Evolutionary conservation across 2,329 filamentous ascomycete genomes (phyloP), one percentile per base, ranked within the genome.

Genomic region (Fusarium domesticum): DNA sequence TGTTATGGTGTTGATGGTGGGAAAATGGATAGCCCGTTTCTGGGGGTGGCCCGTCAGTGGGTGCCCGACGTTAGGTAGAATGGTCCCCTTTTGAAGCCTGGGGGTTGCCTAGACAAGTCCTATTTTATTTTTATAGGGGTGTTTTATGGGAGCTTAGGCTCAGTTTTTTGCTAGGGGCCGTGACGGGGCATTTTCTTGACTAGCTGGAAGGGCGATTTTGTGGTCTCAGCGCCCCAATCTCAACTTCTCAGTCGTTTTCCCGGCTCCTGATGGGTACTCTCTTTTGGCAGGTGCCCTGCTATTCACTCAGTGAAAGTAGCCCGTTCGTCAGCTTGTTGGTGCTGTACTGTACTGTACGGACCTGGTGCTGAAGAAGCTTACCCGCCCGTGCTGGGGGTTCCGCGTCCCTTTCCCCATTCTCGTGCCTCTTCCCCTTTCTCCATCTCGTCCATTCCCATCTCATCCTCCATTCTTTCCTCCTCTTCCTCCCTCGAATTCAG

Each of bases 371-470:
- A 8, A 28, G 23, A 28, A 28, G 23, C 23, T 28, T 28, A 12
- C 23, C 14, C 4, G 23, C 23, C 23, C 14, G 23, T 28, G 23
- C 14, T 28, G 8, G 8, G 23, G 8, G 23, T 28, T 12, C 23
- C 23, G 14, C 10, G 23, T 4, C 23, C 23, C 35, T 43, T 39
- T 53, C 50, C 43, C 46, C 37, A 46, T 41, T 35, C 43, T 50
- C 43, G 48, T 48, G 37, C 50, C 48, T 55, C 54, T 57, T 54
- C 48, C 54, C 57, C 54, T 50, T 59, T 59, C 47, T 49, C 56
- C 50, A 49, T 52, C 41, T 40, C 37, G 38, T 47, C 45, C 55
- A 54, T 52, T 44, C 48, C 45, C 52, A 56, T 57, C 46, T 35
- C 50, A 47, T 46, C 48, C 53, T 52, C 56, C 53, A 47, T 53